Evolutionary conservation across 2,329 filamentous ascomycete genomes (phyloP), one percentile per base, ranked within the genome.

Genomic region (Venturia effusa): DNA sequence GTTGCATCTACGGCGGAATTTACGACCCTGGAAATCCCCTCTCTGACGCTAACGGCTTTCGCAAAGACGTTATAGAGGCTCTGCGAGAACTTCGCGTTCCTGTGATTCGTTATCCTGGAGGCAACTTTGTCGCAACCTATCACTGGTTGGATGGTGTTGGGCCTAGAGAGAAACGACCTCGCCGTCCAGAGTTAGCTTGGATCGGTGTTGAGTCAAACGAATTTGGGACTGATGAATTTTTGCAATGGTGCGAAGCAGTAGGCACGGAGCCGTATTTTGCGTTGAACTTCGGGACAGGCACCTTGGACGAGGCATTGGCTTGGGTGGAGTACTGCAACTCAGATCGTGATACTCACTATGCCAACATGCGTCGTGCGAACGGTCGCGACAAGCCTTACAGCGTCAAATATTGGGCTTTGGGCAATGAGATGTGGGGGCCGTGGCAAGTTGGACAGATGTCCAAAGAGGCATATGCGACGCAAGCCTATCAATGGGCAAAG

Each of bases 321-420:
- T 94, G 90, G 90, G 79, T 94, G 24, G 90, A 94, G 72, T 94
- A 94, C 78, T 94, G 90, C 79, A 94, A 94, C 76, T 86, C 85
- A 2, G 84, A 82, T n/a, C 80, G 81, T 64, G 83, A 92, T 74
- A 92, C 88, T 11, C 83, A 93, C 78, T 94, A 91, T 73, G 90
- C 90, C 67, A 92, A 93, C 71, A 79, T 92, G 61, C 85, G 90
- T 39, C 83, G 90, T 15, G 81, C 87, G 69, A 88, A 94, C 74
- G 90, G 90, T 13, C 86, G 84, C 39, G 81, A 87, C 64, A 83
- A 91, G 75, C 90, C 90, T 4, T 93, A 93, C 76, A 86, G 87
- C 65, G 83, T 82, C 59, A 66, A 41, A 30, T 57, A 48, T 10
- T 57, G 40, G 61, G 45, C 45, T 40, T 15, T 57, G 22, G 43